These are phyloP conservation scores for Torulaspora indica DNA, from an alignment of 805 yeast species.

Conservation along the genomic window DNA sequence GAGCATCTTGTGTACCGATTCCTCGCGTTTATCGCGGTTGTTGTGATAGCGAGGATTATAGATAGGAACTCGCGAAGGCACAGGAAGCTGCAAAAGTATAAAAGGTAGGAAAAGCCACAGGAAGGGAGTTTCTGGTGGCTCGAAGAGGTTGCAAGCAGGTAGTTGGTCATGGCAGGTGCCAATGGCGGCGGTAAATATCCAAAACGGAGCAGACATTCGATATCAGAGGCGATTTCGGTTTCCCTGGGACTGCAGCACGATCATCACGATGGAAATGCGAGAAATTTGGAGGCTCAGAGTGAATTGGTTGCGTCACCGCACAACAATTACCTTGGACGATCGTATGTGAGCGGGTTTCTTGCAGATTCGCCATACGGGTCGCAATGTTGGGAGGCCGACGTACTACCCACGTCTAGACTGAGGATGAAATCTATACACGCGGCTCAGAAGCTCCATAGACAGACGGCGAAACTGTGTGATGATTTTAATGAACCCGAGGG, in stretches of 20 bases:
- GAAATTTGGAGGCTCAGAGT: conserved; percentile 1
- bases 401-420: conserved; percentile 16
- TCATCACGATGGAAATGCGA: conserved; percentile 4
- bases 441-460: conserved; percentile 29
- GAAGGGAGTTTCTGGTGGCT: background rate
- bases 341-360: conserved; percentile 30
- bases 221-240: conserved; percentile 33
- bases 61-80: background rate
- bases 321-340: conserved; percentile 28
- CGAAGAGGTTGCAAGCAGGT: background rate
- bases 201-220: conserved; percentile 14
- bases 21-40: background rate
- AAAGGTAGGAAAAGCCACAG: background rate
- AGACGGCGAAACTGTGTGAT: conserved; percentile 34
- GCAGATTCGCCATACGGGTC: conserved; percentile 20
- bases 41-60: background rate
- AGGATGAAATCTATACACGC: conserved; percentile 26
- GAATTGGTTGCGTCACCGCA: conserved; percentile 9
- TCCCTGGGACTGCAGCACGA: conserved; percentile 30
- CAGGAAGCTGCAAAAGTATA: background rate
- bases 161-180: background rate
- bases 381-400: conserved; percentile 8
- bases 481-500: conserved; percentile 26
- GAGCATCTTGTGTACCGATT: background rate
- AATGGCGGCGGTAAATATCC: background rate